Evolutionary conservation across 306 rosid genomes (phyloP), one percentile per base, ranked within the genome.

Genomic region (Abrus precatorius): DNA sequence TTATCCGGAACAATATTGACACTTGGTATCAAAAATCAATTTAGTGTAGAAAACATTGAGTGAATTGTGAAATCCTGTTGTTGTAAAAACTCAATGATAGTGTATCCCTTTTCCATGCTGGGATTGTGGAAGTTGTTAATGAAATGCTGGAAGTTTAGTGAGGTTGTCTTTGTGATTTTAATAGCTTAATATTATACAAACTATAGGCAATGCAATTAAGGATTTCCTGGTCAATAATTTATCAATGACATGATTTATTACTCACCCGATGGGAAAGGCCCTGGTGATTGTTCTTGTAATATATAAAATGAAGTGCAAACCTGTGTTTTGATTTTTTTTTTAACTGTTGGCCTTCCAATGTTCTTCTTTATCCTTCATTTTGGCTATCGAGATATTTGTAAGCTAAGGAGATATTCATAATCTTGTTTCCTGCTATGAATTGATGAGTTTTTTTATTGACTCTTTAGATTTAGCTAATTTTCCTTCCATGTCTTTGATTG

Each of bases 41-140:
- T 12, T 32, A 27, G 41, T 65, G 9, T 64, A 30, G 32, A 45
- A 55, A 52, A 6, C 44, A 30, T 55, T 41, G 1, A 29, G 29
- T 80, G 53, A 64, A 52, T 64, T 53, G 30, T 63, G 68, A 54
- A 53, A 53, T 14, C 34, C 55, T 3, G 4, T 30, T 10, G n/a
- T 20, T 33, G 62, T 63, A 49, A 59, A 29, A 60, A 13, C 48
- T 75, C 14, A 29, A 75, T 75, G 45, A n/a, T 60, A 41, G 59
- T 5, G 52, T 20, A 72, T 56, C 47, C 71, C 29, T 38, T 0
- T 36, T 57, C 60, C 36, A 6, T 54, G 3, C 32, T 50, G 45
- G 27, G 53, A 53, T 11, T 27, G 49, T n/a, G 68, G 78, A 7
- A 48, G 66, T 29, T 53, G 43, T 73, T 40, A 40, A 50, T 44